Evolutionary conservation across 129 eudicot species (phyloP).

Genomic region (Ambrosia trifida): DNA sequence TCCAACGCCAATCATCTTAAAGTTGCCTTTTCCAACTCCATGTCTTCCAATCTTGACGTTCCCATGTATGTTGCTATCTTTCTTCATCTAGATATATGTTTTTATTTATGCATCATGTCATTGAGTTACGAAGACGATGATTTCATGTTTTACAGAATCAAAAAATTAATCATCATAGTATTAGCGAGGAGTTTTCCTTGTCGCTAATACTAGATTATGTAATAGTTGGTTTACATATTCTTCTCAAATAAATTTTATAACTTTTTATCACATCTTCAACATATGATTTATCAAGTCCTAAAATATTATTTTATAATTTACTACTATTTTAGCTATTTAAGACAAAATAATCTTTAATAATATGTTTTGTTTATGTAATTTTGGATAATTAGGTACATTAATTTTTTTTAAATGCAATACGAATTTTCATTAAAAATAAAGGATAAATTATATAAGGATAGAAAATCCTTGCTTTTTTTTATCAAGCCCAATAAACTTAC

Average conservation of each 20-base stretch:
- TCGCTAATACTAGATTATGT: not conserved
- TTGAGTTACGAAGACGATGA: not conserved
- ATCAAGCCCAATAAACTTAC: not conserved
- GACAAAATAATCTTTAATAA: not conserved
- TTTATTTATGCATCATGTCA: not conserved
- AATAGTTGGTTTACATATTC: not conserved
- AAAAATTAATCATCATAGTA: too few relatives aligned
- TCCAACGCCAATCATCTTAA: not conserved
- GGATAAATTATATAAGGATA: too few relatives aligned
- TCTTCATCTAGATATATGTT: not conserved
- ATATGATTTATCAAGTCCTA: not conserved
- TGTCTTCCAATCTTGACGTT: slow-evolving; percentile 29
- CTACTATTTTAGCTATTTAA: not conserved
- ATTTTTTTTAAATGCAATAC: not conserved
- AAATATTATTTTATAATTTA: not conserved
- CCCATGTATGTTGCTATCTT: slow-evolving; percentile 24
- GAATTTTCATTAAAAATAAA: not conserved
- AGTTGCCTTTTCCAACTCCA: slow-evolving; percentile 24
- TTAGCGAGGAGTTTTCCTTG: too few relatives aligned
- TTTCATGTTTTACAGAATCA: too few relatives aligned
- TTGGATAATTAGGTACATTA: not conserved
- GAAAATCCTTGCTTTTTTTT: not conserved
- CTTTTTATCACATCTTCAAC: not conserved
- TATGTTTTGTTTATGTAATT: not conserved
- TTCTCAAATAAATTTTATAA: not conserved